phyloP scores from a whole-genome alignment of 305 asterid species.

The Solanum chacoense region DNA sequence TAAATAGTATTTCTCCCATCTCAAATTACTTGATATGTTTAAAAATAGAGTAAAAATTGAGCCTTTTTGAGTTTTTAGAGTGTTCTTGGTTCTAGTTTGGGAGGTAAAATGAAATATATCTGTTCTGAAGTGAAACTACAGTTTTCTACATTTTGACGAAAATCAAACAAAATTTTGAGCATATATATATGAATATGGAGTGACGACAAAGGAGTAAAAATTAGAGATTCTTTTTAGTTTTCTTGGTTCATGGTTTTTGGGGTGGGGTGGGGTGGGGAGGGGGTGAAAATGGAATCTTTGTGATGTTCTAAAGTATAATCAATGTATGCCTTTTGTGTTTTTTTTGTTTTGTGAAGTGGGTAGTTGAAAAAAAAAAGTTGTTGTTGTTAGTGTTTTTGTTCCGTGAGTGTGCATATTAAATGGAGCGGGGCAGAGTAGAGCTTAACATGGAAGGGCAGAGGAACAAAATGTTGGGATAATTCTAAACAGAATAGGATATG shows the following conservation, averaged over 20 bases:
- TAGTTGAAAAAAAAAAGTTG: too few relatives aligned
- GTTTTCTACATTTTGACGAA: neutral
- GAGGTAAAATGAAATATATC: neutral
- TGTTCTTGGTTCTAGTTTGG: neutral
- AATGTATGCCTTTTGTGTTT: neutral
- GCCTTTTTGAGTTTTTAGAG: neutral
- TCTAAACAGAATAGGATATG: neutral
- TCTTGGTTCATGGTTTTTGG: neutral
- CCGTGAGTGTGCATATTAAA: neutral
- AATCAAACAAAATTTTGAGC: too few relatives aligned
- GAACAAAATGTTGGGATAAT: neutral
- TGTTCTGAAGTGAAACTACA: too few relatives aligned
- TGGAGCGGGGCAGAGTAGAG: neutral
- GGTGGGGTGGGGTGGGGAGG: neutral
- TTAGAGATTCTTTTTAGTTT: neutral
- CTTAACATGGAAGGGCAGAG: neutral
- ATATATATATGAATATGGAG: neutral
- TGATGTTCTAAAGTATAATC: neutral
- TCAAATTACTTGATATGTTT: too few relatives aligned
- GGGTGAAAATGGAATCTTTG: neutral
- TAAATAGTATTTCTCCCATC: too few relatives aligned
- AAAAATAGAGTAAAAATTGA: too few relatives aligned
- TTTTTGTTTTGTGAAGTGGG: neutral
- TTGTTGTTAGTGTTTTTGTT: too few relatives aligned
- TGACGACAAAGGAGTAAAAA: too few relatives aligned